Evolutionary conservation across 2,329 filamentous ascomycete genomes (phyloP).

Genomic region (Penicillium sclerotigenum): DNA sequence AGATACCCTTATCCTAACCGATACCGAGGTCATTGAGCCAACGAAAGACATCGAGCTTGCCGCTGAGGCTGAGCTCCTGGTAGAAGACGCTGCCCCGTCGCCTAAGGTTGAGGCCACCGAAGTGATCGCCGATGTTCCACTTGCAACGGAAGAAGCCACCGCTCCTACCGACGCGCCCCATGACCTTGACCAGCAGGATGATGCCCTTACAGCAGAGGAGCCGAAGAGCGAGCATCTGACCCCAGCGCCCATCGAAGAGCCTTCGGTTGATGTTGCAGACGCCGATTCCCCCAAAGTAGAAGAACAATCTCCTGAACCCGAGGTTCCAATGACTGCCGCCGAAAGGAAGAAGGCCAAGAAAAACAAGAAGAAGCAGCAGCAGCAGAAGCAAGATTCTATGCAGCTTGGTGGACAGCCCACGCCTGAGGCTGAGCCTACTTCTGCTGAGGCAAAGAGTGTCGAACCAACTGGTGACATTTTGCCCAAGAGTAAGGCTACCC

Average conservation of each 20-base stretch:
- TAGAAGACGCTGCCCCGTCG: not conserved
- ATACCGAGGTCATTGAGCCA: not conserved
- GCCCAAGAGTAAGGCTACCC: not conserved
- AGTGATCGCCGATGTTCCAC: not conserved
- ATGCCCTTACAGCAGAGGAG: not conserved
- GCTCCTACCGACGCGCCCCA: not conserved
- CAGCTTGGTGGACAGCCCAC: conserved; percentile 11
- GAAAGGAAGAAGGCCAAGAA: conserved; percentile 45
- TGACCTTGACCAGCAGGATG: not conserved
- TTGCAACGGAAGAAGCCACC: not conserved
- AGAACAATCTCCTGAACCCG: conserved; percentile 2
- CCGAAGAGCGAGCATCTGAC: conserved; percentile 1
- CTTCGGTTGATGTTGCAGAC: not conserved
- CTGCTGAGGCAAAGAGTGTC: not conserved
- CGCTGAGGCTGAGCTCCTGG: not conserved
- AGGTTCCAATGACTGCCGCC: conserved; percentile 19
- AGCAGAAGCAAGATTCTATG: conserved; percentile 17
- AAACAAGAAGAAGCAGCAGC: conserved; percentile 29
- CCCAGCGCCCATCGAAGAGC: not conserved
- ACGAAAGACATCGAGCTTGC: not conserved
- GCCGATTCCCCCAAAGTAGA: not conserved
- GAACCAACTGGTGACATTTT: not conserved
- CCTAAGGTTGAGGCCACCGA: not conserved
- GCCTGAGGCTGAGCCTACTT: conserved; percentile 1
- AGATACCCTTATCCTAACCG: not conserved